Percentiles rank a stretch among this genome's conserved stretches.
Evolutionary conservation across 495 filamentous ascomycete genomes (phyloP).

Genomic region (Neurospora terricola): DNA sequence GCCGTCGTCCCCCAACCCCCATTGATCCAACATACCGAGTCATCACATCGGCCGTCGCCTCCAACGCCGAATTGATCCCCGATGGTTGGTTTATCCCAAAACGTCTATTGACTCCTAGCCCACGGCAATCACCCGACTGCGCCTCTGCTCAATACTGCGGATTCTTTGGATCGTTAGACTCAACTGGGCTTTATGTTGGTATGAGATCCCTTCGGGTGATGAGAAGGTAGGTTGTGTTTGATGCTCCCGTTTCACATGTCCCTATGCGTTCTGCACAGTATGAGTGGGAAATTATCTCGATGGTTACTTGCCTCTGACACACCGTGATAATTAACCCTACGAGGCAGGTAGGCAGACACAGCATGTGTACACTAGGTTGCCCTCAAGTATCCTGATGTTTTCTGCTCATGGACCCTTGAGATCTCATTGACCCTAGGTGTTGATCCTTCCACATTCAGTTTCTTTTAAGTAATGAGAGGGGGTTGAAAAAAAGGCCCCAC

Average conservation of each 20-base stretch:
- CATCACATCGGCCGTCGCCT: neutral
- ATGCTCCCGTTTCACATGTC: neutral
- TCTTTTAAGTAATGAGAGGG: neutral
- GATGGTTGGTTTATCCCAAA: neutral
- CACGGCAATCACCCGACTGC: neutral
- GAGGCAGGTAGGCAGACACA: neutral
- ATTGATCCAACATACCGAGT: neutral
- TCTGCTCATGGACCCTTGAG: neutral
- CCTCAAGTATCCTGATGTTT: neutral
- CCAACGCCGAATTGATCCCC: neutral
- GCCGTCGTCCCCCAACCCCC: too few relatives aligned
- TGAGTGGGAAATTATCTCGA: neutral
- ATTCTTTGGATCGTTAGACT: neutral
- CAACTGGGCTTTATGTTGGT: neutral
- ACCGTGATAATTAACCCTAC: neutral
- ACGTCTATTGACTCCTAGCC: neutral
- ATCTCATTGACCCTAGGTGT: neutral
- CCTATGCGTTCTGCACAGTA: neutral
- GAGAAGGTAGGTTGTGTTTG: neutral
- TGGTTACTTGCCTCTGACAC: neutral
- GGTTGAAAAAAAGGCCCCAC: neutral
- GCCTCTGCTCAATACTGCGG: neutral
- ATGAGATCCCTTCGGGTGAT: neutral
- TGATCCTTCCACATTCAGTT: neutral
- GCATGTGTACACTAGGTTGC: neutral